A percentile compares a stretch with the other conserved stretches of the same genome.
These are phyloP conservation scores for Corylus americana DNA, from an alignment of 306 rosid species.

Conservation along the genomic window DNA sequence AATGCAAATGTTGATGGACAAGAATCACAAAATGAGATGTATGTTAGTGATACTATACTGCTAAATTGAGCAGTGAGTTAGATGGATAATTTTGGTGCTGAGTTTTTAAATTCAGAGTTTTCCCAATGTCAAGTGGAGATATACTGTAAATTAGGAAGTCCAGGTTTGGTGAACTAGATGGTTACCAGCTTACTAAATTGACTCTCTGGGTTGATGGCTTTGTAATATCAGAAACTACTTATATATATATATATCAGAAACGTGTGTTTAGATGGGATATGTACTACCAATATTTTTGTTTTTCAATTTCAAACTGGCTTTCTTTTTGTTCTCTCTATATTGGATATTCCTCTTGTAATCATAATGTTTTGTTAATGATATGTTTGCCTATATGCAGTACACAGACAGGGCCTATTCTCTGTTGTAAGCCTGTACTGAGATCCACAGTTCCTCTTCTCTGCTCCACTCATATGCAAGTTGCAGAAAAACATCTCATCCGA, in stretches of 20 bases:
- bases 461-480: slow-evolving; percentile 36
- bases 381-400: slow-evolving; percentile 41
- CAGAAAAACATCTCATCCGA: slow-evolving; percentile 48
- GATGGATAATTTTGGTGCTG: no score
- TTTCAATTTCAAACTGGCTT: background rate
- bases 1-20: background rate
- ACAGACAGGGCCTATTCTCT: slow-evolving; percentile 45
- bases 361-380: slow-evolving; percentile 20
- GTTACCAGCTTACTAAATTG: background rate
- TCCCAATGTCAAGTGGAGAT: background rate
- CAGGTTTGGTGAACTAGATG: background rate
- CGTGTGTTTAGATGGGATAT: no score
- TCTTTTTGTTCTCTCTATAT: background rate
- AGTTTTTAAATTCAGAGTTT: background rate
- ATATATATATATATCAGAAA: no score
- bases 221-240: no score
- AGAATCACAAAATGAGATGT: background rate
- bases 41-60: background rate
- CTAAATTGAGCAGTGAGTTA: no score
- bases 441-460: slow-evolving; percentile 48
- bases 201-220: background rate
- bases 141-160: background rate
- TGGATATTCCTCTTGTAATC: background rate
- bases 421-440: slow-evolving; percentile 51
- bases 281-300: no score